These are phyloP conservation scores for Acer saccharum DNA, from an alignment of 345 rosid genomes.

Conservation along the genomic window DNA sequence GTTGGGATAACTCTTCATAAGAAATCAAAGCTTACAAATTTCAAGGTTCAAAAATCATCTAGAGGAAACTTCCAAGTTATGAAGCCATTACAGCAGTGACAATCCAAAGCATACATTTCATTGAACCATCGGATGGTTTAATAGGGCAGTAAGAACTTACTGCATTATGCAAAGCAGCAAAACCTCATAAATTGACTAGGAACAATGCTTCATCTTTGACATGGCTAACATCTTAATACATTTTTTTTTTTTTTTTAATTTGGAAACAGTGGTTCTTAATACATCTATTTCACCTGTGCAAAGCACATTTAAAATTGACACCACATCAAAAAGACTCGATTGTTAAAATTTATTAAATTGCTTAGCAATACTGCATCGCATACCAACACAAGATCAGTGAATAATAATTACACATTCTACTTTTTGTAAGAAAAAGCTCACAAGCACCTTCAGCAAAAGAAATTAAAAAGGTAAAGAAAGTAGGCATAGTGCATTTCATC, in stretches of 20 bases:
- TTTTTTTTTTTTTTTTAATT: background rate
- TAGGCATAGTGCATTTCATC: background rate
- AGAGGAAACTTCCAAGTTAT: background rate
- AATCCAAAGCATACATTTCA: background rate
- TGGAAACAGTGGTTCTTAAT: background rate
- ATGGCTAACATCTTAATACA: constrained; percentile 5
- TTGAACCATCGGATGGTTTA: background rate
- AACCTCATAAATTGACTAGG: background rate
- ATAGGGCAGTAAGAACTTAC: background rate
- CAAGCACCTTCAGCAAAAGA: background rate
- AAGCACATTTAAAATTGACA: background rate
- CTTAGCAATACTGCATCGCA: background rate
- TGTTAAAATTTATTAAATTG: background rate
- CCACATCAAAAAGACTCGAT: background rate
- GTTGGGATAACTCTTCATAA: constrained; percentile 15
- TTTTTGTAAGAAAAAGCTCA: background rate
- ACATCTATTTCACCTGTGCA: background rate
- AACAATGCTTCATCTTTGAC: constrained; percentile 1
- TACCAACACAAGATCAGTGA: background rate
- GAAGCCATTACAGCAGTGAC: background rate
- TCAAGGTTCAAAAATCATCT: background rate
- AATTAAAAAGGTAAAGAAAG: background rate
- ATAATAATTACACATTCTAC: background rate
- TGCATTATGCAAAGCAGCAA: background rate
- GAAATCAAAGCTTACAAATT: constrained; percentile 8